phyloP scores from a whole-genome alignment of 345 rosid genomes.

The Populus nigra region DNA sequence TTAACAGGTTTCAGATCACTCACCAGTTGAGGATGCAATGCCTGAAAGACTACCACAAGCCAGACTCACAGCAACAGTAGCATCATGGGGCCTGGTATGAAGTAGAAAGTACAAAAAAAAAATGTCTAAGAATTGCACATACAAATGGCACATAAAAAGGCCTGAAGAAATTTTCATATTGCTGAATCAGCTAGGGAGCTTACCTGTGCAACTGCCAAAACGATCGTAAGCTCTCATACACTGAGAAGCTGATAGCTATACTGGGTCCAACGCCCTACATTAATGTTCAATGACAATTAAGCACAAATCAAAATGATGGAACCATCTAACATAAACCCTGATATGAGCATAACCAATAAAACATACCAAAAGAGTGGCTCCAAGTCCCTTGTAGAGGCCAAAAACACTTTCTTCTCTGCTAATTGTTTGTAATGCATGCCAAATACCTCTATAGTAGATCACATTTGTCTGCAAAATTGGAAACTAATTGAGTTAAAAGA shows the following conservation, averaged over 20 bases:
- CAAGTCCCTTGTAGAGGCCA: slow-evolving; percentile 95
- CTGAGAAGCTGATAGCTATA: slow-evolving; percentile 85
- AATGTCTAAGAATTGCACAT: neutral
- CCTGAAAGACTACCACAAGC: slow-evolving; percentile 98
- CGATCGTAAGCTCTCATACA: slow-evolving; percentile 65
- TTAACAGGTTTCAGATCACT: slow-evolving; percentile 24
- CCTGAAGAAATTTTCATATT: neutral
- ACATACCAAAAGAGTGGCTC: slow-evolving; percentile 85
- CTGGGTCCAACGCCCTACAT: slow-evolving; percentile 91
- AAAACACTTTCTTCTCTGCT: slow-evolving; percentile 75
- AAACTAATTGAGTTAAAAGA: neutral
- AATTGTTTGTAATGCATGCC: slow-evolving; percentile 72
- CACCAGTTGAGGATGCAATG: slow-evolving; percentile 95
- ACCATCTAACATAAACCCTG: neutral
- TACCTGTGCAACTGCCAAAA: slow-evolving; percentile 75
- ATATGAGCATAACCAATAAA: slow-evolving; percentile 5
- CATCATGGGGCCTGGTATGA: slow-evolving; percentile 69
- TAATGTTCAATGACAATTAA: slow-evolving; percentile 6
- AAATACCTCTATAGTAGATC: slow-evolving; percentile 78
- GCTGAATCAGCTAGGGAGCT: neutral
- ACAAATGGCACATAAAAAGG: neutral
- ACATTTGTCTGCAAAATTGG: slow-evolving; percentile 56
- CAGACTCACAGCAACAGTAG: slow-evolving; percentile 62
- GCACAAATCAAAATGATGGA: neutral
- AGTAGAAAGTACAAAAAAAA: neutral